phyloP scores from a whole-genome alignment of 441 rosid species.

The Dalechampia spathulata region DNA sequence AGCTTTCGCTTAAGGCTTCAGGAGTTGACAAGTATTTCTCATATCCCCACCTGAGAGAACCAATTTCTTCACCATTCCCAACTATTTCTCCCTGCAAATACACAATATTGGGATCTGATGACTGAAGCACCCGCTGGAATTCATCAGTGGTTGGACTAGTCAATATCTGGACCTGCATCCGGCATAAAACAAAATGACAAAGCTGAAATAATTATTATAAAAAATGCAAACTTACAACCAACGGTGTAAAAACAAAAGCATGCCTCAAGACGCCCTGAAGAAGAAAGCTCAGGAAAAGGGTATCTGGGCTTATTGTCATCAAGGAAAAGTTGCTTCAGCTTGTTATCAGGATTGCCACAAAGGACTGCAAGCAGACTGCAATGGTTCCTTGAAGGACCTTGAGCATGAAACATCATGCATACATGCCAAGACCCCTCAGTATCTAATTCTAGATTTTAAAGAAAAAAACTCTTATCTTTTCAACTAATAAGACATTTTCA shows the following conservation, averaged over 20 bases:
- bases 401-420: constrained; percentile 89
- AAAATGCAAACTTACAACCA: constrained; percentile 4
- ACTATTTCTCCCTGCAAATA: constrained; percentile 74
- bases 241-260: not conserved
- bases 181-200: constrained; percentile 4
- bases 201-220: not conserved
- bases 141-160: constrained; percentile 63
- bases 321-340: constrained; percentile 36
- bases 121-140: constrained; percentile 52
- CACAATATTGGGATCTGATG: constrained; percentile 59
- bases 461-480: too few relatives aligned
- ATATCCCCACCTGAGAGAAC: constrained; percentile 57
- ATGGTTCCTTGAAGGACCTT: constrained; percentile 82
- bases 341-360: constrained; percentile 40
- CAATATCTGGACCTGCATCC: constrained; percentile 72
- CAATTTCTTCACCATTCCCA: constrained; percentile 63
- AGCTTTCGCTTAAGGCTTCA: constrained; percentile 52
- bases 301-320: constrained; percentile 43
- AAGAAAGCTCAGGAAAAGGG: constrained; percentile 79
- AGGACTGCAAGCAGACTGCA: constrained; percentile 78
- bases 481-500: too few relatives aligned
- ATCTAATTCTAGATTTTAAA: too few relatives aligned
- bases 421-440: constrained; percentile 49
- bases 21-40: constrained; percentile 63
- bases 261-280: constrained; percentile 93